Base-by-base conservation (phyloP, 495 filamentous ascomycete species). In the Podospora conica region DNA sequence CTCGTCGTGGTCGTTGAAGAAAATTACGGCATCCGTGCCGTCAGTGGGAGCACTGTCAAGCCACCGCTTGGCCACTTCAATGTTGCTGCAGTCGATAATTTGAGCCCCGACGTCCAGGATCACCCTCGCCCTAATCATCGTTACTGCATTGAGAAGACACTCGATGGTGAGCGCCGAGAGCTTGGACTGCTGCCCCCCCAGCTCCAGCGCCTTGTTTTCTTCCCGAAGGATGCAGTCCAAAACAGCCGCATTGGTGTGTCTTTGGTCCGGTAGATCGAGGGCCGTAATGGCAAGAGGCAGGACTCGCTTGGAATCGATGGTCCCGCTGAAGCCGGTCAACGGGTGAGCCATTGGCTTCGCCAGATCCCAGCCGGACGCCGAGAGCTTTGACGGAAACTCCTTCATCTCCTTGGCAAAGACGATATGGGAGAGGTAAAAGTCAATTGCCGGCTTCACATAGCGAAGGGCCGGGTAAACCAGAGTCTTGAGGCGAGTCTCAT, bases 101-200 rank as follows among this genome's bases (percentile, higher is more conserved):
- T 91, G 89, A 0, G 90, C 91, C 0, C 90, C 90, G 0, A 90
- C 88, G 70, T 94, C 89, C 0, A 93, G 78, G 15, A 93, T 84
- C 0, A 93, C 88, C 10, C 77, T 80, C 8, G 80, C 75, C 75
- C 28, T 48, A 84, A 73, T 18, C 1, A 24, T 57, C 1, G 69
- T 72, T 0, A 87, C 77, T 28, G 77, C 75, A 3, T 77, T 57
- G 0, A 91, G 69, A 0, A 91, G 68, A 15, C 65, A 60, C 8
- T 84, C 72, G 0, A 82, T 81, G 0, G 63, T 70, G 40, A 71
- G 27, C 23, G 80, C 69, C 0, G 76, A 71, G 0, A 33, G 23
- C 1, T 62, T 60, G 0, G 53, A 57, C 1, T 59, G 53, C 4
- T 68, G 64, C 7, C 60, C 66, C 10, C 82, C 71, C 0, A 79